phyloP scores from a whole-genome alignment of 2,329 filamentous ascomycete genomes.

The Xylariaceae sp. region DNA sequence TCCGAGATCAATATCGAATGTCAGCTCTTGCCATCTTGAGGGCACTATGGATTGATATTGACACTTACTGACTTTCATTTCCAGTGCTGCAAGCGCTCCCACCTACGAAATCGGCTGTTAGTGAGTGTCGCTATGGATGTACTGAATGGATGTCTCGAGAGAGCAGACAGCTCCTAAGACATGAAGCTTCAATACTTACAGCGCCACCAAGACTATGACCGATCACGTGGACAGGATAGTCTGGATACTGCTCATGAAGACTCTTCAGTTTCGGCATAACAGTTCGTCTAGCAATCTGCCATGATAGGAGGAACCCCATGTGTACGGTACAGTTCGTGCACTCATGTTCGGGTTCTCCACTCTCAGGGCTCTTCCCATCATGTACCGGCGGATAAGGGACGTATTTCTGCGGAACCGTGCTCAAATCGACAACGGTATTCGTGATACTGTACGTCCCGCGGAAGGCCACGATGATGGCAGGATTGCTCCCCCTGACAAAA shows the following conservation, averaged over 20 bases:
- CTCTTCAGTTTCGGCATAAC: conserved; percentile 63
- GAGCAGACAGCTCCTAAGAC: background rate
- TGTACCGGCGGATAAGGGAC: conserved; percentile 70
- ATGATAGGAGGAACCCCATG: conserved; percentile 80
- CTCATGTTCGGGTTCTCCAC: conserved; percentile 41
- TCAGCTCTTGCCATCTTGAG: background rate
- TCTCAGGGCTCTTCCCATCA: conserved; percentile 34
- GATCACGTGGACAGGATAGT: conserved; percentile 70
- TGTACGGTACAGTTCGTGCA: conserved; percentile 92
- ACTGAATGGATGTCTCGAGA: no score
- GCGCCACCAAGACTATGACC: conserved; percentile 92
- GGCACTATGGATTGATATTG: background rate
- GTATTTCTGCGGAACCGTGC: conserved; percentile 84
- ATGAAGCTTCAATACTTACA: conserved; percentile 50
- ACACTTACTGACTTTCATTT: conserved; percentile 55
- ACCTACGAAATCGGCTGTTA: background rate
- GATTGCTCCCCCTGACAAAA: conserved; percentile 17
- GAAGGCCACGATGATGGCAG: conserved; percentile 75
- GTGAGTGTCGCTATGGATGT: no score
- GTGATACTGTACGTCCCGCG: conserved; percentile 90
- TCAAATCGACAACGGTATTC: conserved; percentile 86
- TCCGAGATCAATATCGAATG: conserved; percentile 42
- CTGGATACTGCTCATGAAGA: conserved; percentile 56
- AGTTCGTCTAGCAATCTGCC: conserved; percentile 65
- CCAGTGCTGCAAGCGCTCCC: conserved; percentile 69